phyloP scores from a whole-genome alignment of 495 filamentous ascomycete genomes.

The Xylaria cubensis region DNA sequence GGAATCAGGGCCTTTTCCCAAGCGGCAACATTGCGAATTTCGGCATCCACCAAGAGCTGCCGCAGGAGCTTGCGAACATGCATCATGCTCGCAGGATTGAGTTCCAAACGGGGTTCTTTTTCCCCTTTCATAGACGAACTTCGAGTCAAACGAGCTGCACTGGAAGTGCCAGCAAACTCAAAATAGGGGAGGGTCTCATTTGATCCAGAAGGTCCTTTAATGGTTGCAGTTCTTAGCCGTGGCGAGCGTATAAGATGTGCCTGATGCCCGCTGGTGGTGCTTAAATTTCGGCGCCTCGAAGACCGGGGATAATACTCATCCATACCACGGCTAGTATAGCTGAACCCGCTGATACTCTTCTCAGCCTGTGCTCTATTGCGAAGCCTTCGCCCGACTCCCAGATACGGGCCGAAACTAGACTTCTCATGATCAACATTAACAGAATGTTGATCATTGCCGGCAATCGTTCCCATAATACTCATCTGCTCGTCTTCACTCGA shows the following conservation, averaged over 20 bases:
- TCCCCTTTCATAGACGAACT: slow-evolving; percentile 86
- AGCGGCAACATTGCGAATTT: slow-evolving; percentile 70
- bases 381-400: slow-evolving; percentile 73
- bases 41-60: slow-evolving; percentile 79
- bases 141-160: slow-evolving; percentile 69
- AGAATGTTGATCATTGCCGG: slow-evolving; percentile 50
- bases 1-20: slow-evolving; percentile 95
- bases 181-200: slow-evolving; percentile 50
- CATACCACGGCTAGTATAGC: slow-evolving; percentile 61
- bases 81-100: slow-evolving; percentile 84
- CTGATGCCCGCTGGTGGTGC: slow-evolving; percentile 68
- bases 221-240: slow-evolving; percentile 55
- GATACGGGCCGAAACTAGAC: slow-evolving; percentile 56
- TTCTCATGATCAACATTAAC: slow-evolving; percentile 56
- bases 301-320: slow-evolving; percentile 64
- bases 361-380: slow-evolving; percentile 71
- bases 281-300: slow-evolving; percentile 75
- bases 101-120: slow-evolving; percentile 74
- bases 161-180: slow-evolving; percentile 40
- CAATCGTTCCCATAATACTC: slow-evolving; percentile 80
- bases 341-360: slow-evolving; percentile 68
- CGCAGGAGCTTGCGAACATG: slow-evolving; percentile 85
- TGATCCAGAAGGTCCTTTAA: slow-evolving; percentile 51
- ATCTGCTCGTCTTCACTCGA: slow-evolving; percentile 92
- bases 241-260: slow-evolving; percentile 72